Evolutionary conservation across 441 rosid genomes (phyloP), one percentile per base, ranked within the genome.

Genomic region (Erodium chrysanthum): DNA sequence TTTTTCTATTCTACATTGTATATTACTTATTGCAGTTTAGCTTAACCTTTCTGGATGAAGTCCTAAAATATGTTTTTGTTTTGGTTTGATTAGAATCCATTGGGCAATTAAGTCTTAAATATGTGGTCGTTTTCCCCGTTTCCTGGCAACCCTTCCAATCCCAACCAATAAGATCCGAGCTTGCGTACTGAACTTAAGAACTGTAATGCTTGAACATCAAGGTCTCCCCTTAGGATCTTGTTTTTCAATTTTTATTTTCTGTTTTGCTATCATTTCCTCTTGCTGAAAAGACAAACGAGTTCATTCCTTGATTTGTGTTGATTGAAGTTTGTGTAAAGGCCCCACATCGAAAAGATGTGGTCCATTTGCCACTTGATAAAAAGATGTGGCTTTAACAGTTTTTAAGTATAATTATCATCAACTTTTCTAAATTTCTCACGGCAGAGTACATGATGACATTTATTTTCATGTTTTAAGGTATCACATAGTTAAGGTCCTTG

Each of bases 1-100:
- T 73, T 73, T 70, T 67, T 29, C 20, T 29, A 20, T 67, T 68
- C 44, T 60, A 68, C 67, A 12, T 67, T 70, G 21, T 31, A 65
- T 31, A 14, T 27, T 73, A 66, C 72, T 14, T 11, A 8, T 59
- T 22, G 20, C 31, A 50, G 48, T 64, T 67, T 35, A 65, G 12
- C 7, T 64, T 70, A 3, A 9, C 21, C 31, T 42, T 67, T 20
- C 22, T 27, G 11, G 27, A 10, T 31, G 3, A 29, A 56, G 29
- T 7, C 2, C 4, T 72, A 14, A 46, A 52, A 23, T 71, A 21
- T 25, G 22, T 68, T 60, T 33, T 27, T 29, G 44, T 64, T 42
- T 42, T 42, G 50, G 15, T 40, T 40, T 40, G 44, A 10, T 42
- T 0, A 3, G 11, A 42, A 15, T 1, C 50, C 50, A 11, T 12